These are phyloP conservation scores for Scheffersomyces stipitis DNA, from an alignment of 805 yeast species.

Conservation along the genomic window DNA sequence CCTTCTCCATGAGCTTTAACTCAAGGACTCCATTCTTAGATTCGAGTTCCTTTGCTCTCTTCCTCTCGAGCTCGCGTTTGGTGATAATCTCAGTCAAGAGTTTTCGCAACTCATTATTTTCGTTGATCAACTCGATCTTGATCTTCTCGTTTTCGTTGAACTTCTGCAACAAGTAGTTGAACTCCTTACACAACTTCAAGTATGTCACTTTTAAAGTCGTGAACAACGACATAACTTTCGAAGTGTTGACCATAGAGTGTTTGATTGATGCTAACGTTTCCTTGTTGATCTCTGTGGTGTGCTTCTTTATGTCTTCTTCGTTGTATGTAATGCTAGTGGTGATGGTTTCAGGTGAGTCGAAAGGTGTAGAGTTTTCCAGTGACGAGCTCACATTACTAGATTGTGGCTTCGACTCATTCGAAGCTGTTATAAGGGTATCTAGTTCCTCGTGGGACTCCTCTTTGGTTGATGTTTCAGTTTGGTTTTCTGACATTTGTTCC, in stretches of 20 bases:
- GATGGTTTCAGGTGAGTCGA: constrained; percentile 12
- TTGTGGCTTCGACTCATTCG: too few relatives aligned
- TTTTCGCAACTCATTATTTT: constrained; percentile 32
- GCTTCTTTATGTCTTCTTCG: constrained; percentile 7
- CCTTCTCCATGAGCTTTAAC: too few relatives aligned
- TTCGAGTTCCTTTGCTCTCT: constrained; percentile 5
- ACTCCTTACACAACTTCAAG: constrained; percentile 38
- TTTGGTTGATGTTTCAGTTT: too few relatives aligned
- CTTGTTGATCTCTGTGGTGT: constrained; percentile 2
- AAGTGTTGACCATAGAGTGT: constrained; percentile 14
- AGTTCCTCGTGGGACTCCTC: too few relatives aligned
- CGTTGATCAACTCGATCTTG: constrained; percentile 35
- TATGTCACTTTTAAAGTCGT: constrained; percentile 35
- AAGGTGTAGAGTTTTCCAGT: constrained; percentile 12
- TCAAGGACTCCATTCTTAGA: too few relatives aligned
- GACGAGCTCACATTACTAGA: neutral
- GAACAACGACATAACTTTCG: constrained; percentile 28
- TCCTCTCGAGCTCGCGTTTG: constrained; percentile 18
- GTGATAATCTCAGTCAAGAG: constrained; percentile 29
- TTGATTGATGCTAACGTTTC: constrained; percentile 11
- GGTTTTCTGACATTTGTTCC: too few relatives aligned
- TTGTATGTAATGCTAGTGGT: constrained; percentile 8
- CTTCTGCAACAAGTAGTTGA: constrained; percentile 33
- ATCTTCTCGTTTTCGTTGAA: constrained; percentile 37
- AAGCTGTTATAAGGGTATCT: too few relatives aligned